A percentile compares a stretch with the other conserved stretches of the same genome.
phyloP scores from a whole-genome alignment of 225 moss, liverwort and hornwort genomes.

The Anthoceros angustus region DNA sequence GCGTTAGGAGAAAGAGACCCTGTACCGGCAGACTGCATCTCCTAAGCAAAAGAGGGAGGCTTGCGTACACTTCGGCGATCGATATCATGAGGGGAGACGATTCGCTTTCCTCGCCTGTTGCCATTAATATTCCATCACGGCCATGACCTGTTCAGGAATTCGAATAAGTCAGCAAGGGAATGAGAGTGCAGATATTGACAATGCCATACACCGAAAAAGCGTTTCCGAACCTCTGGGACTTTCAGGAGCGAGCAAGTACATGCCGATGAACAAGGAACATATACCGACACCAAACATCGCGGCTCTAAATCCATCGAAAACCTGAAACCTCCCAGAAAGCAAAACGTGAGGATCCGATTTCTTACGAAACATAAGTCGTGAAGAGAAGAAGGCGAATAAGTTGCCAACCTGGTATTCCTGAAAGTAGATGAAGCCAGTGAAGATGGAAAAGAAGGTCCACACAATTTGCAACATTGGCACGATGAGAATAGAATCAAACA shows the following conservation, averaged over 20 bases:
- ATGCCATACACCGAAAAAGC: not conserved
- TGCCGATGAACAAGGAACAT: constrained; percentile 77
- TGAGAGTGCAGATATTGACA: not conserved
- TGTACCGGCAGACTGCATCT: no score
- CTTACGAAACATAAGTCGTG: not conserved
- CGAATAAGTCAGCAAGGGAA: not conserved
- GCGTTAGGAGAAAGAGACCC: not conserved
- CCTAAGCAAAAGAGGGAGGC: no score
- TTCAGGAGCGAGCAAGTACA: constrained; percentile 88
- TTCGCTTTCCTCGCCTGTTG: no score
- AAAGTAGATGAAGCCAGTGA: constrained; percentile 96
- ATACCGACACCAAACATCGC: constrained; percentile 86
- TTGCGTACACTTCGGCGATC: no score
- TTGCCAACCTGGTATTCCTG: constrained; percentile 76
- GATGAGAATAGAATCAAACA: constrained; percentile 98
- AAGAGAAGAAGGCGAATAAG: constrained; percentile 2
- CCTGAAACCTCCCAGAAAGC: constrained; percentile 29
- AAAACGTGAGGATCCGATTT: constrained; percentile 7
- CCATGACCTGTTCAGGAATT: not conserved
- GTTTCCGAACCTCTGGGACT: constrained; percentile 52
- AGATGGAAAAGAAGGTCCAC: constrained; percentile 99
- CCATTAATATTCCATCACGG: no score
- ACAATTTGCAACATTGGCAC: constrained; percentile 99
- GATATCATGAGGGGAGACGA: no score
- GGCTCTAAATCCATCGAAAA: constrained; percentile 67